Percentiles rank a stretch among this genome's conserved stretches.
These are phyloP conservation scores for Dendrobium catenatum DNA, from an alignment of 106 monocot species.

Conservation along the genomic window DNA sequence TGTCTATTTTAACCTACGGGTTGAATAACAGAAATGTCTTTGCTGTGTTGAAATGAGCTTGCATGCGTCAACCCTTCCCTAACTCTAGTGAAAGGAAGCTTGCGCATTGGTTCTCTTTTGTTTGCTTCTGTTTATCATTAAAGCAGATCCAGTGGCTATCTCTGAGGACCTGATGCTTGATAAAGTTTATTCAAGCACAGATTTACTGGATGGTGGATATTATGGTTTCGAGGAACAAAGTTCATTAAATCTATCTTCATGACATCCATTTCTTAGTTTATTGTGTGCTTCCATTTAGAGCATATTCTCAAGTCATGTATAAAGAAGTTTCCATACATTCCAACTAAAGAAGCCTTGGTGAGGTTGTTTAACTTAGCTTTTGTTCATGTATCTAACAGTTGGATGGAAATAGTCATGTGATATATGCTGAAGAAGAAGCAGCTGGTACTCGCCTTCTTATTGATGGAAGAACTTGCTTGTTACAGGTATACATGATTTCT, in stretches of 20 bases:
- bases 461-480: conserved; percentile 95
- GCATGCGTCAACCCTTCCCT: neutral
- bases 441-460: conserved; percentile 98
- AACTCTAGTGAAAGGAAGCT: neutral
- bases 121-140: neutral
- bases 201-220: neutral
- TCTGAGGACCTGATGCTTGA: neutral
- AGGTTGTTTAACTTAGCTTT: neutral
- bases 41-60: neutral
- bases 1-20: too few species aligned
- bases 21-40: neutral
- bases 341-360: neutral
- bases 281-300: neutral
- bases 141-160: neutral
- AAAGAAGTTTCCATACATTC: neutral
- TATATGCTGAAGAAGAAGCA: conserved; percentile 99
- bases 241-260: neutral
- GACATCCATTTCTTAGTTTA: neutral
- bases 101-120: neutral
- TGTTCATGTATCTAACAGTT: conserved; percentile 35
- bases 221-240: neutral
- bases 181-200: too few species aligned
- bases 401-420: conserved; percentile 96
- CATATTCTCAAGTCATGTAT: neutral
- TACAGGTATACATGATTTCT: conserved; percentile 54